Evolutionary conservation across 176 grass and related monocot species (phyloP).

Genomic region (Cenchrus fungigraminus): DNA sequence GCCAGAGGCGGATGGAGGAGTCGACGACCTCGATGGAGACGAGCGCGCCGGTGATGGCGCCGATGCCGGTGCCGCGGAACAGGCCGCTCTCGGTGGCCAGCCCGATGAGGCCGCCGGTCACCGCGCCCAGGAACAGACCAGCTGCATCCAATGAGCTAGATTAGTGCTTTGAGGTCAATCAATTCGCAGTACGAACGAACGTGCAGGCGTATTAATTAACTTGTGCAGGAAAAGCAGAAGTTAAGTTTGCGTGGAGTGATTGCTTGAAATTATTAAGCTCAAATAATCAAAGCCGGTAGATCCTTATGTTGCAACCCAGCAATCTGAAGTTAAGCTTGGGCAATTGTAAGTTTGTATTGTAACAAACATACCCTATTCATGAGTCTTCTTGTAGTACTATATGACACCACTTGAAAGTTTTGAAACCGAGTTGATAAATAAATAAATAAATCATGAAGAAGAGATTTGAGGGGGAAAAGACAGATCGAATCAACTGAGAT

Average conservation of each 20-base stretch:
- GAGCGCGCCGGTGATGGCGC: slow-evolving; percentile 82
- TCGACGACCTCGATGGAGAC: slow-evolving; percentile 95
- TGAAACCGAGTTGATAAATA: background rate
- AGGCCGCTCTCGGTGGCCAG: slow-evolving; percentile 90
- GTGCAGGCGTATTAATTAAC: too few relatives aligned
- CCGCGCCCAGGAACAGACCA: slow-evolving; percentile 71
- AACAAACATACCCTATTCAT: too few relatives aligned
- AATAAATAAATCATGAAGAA: background rate
- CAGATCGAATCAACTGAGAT: background rate
- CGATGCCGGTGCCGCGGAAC: slow-evolving; percentile 83
- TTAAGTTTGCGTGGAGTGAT: too few relatives aligned
- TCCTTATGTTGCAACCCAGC: too few relatives aligned
- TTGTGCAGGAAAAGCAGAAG: too few relatives aligned
- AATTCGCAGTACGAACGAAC: too few relatives aligned
- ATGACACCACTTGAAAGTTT: background rate
- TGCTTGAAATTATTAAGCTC: too few relatives aligned
- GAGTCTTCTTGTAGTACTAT: background rate
- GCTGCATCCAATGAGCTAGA: slow-evolving; percentile 41
- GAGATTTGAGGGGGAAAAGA: background rate
- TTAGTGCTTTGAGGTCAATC: too few relatives aligned
- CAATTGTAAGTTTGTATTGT: too few relatives aligned
- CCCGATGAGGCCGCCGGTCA: slow-evolving; percentile 84
- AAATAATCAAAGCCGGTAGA: too few relatives aligned
- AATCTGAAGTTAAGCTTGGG: too few relatives aligned
- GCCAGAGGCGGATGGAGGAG: slow-evolving; percentile 77